These are phyloP conservation scores for Penicillium dipodomyicola DNA, from an alignment of 495 filamentous ascomycete species.

Conservation along the genomic window DNA sequence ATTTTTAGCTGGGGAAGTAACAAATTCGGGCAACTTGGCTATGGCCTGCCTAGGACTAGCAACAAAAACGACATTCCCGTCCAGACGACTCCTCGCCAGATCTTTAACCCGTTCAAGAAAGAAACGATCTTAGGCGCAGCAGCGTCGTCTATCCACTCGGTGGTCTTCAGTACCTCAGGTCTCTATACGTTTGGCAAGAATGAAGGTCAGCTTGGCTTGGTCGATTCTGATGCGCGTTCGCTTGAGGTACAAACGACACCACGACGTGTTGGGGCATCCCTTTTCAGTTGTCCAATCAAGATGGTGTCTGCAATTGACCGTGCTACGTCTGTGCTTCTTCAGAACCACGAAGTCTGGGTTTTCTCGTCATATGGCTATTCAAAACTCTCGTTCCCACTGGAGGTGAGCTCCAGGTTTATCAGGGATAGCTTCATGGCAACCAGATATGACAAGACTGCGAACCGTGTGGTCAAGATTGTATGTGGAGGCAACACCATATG, in stretches of 20 bases:
- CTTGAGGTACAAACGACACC: slow-evolving; percentile 78
- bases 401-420: slow-evolving; percentile 66
- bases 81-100: slow-evolving; percentile 76
- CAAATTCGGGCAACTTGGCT: slow-evolving; percentile 81
- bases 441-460: slow-evolving; percentile 61
- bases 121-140: slow-evolving; percentile 79
- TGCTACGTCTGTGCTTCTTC: slow-evolving; percentile 80
- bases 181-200: slow-evolving; percentile 96
- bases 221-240: slow-evolving; percentile 91
- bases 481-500: slow-evolving; percentile 88
- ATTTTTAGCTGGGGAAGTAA: slow-evolving; percentile 94
- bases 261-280: slow-evolving; percentile 79
- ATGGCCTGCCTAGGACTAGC: slow-evolving; percentile 57
- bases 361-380: slow-evolving; percentile 93
- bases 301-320: slow-evolving; percentile 87
- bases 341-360: slow-evolving; percentile 85
- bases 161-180: slow-evolving; percentile 75
- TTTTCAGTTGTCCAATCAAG: slow-evolving; percentile 73
- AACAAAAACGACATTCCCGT: slow-evolving; percentile 70
- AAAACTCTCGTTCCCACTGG: slow-evolving; percentile 75
- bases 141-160: slow-evolving; percentile 89
- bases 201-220: slow-evolving; percentile 86
- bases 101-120: slow-evolving; percentile 86
- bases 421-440: slow-evolving; percentile 63
- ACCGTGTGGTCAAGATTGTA: slow-evolving; percentile 69